A percentile compares a stretch with the other conserved stretches of the same genome.
Conservation (phyloP, 148 eudicot species). For the Amaranthus cruentus region DNA sequence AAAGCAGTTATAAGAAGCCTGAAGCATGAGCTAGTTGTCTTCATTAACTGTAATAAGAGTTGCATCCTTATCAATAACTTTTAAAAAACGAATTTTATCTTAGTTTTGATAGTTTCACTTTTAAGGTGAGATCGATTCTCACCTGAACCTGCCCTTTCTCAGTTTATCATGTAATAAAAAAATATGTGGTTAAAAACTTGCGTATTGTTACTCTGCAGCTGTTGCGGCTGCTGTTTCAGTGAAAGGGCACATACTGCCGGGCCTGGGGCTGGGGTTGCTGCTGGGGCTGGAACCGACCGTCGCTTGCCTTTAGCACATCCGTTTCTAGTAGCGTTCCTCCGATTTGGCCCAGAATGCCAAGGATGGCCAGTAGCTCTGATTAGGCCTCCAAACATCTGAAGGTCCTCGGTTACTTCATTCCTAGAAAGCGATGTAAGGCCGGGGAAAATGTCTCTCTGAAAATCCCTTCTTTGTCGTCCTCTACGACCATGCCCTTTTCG, state of each 20-base stretch:
- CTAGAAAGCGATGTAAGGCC: slow-evolving; percentile 74
- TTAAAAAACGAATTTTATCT: too few species aligned
- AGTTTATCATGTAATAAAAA: too few species aligned
- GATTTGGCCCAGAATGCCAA: slow-evolving; percentile 54
- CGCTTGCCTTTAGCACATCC: slow-evolving; percentile 62
- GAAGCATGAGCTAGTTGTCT: too few species aligned
- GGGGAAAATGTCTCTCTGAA: slow-evolving; percentile 86
- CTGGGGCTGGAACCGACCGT: slow-evolving; percentile 28
- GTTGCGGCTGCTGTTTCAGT: slow-evolving; percentile 21
- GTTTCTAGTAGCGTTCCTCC: slow-evolving; percentile 49
- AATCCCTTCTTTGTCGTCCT: slow-evolving; percentile 79
- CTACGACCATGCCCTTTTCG: slow-evolving; percentile 67
- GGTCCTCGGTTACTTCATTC: slow-evolving; percentile 87
- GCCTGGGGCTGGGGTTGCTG: slow-evolving; percentile 25
- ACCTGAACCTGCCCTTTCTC: too few species aligned
- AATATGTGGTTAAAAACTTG: slow-evolving; percentile 21
- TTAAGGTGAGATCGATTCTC: too few species aligned
- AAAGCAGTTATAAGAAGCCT: too few species aligned
- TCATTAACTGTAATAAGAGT: too few species aligned
- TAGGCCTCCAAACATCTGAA: slow-evolving; percentile 78
- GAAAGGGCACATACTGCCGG: slow-evolving; percentile 28
- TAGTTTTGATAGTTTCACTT: too few species aligned
- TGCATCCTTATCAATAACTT: too few species aligned
- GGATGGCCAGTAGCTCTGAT: slow-evolving; percentile 86
- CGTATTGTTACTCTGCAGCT: slow-evolving; percentile 22